Percentiles rank a stretch among this genome's conserved stretches.
phyloP scores from a whole-genome alignment of 1,284 basidiomycete genomes.

The Cryptococcus sp. region DNA sequence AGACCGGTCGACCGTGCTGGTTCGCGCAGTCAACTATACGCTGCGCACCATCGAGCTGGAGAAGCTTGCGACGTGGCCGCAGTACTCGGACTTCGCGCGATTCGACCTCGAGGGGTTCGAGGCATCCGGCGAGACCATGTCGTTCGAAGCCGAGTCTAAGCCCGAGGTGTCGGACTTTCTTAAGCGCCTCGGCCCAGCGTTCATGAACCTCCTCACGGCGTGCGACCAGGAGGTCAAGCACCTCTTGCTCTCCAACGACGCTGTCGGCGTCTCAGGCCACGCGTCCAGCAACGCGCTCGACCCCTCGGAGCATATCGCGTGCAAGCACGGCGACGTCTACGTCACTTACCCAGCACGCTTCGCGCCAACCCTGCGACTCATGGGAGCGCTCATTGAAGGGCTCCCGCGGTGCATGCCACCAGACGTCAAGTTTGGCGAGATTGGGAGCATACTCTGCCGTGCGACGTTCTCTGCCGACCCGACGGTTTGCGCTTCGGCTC shows the following conservation, averaged over 20 bases:
- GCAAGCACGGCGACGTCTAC: slow-evolving; percentile 64
- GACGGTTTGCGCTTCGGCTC: slow-evolving; percentile 64
- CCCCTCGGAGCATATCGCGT: slow-evolving; percentile 28
- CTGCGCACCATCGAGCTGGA: slow-evolving; percentile 71
- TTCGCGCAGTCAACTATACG: slow-evolving; percentile 74
- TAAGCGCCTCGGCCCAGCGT: slow-evolving; percentile 61
- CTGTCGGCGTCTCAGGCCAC: slow-evolving; percentile 63
- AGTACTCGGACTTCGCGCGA: slow-evolving; percentile 63
- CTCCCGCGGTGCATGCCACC: slow-evolving; percentile 76
- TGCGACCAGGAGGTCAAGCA: slow-evolving; percentile 68
- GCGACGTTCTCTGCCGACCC: slow-evolving; percentile 83
- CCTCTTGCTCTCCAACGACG: slow-evolving; percentile 81
- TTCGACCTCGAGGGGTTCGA: slow-evolving; percentile 61
- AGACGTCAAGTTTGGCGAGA: slow-evolving; percentile 56
- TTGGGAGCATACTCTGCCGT: slow-evolving; percentile 74
- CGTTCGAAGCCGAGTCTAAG: slow-evolving; percentile 58
- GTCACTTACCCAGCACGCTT: slow-evolving; percentile 68
- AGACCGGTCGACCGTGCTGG: slow-evolving; percentile 69
- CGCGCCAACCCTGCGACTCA: slow-evolving; percentile 65
- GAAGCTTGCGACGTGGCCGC: slow-evolving; percentile 70
- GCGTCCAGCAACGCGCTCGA: slow-evolving; percentile 55
- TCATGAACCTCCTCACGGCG: slow-evolving; percentile 62
- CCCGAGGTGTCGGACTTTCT: slow-evolving; percentile 73
- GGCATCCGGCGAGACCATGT: slow-evolving; percentile 62
- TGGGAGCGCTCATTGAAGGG: slow-evolving; percentile 75